These are phyloP conservation scores for Chlamydomonas sphaeroides DNA, from an alignment of 139 green algal species.

Conservation along the genomic window DNA sequence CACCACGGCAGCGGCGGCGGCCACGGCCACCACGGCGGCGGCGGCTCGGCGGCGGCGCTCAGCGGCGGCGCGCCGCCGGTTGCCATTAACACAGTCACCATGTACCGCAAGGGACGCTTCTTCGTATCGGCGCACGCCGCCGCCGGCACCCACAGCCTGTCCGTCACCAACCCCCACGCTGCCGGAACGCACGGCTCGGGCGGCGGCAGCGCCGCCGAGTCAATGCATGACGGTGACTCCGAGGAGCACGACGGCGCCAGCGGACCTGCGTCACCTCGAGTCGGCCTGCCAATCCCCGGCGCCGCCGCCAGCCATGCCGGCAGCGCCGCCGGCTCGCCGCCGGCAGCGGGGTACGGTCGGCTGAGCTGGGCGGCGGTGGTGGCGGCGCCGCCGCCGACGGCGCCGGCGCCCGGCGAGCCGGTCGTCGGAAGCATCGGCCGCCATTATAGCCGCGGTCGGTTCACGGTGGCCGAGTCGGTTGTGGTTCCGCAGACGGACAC, in stretches of 20 bases:
- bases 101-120: slow-evolving; percentile 43
- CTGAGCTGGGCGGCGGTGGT: not conserved
- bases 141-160: not conserved
- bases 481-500: not conserved
- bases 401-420: not conserved
- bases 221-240: not conserved
- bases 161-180: slow-evolving; percentile 19
- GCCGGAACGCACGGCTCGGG: not conserved
- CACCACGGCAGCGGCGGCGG: not conserved
- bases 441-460: slow-evolving; percentile 32
- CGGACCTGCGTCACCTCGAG: slow-evolving; percentile 1
- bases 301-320: not conserved
- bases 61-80: not conserved
- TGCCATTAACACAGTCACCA: slow-evolving; percentile 28
- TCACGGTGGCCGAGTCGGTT: slow-evolving; percentile 26
- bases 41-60: not conserved
- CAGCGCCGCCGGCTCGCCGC: not conserved
- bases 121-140: not conserved
- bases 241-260: slow-evolving; percentile 25
- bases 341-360: not conserved
- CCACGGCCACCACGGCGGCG: no score
- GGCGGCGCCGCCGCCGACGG: not conserved
- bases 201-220: not conserved
- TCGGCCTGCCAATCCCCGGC: not conserved
- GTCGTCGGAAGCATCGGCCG: not conserved